A percentile compares a stretch with the other conserved stretches of the same genome.
phyloP scores from a whole-genome alignment of 177 flowering plant genomes.

The Vitis hybrid region DNA sequence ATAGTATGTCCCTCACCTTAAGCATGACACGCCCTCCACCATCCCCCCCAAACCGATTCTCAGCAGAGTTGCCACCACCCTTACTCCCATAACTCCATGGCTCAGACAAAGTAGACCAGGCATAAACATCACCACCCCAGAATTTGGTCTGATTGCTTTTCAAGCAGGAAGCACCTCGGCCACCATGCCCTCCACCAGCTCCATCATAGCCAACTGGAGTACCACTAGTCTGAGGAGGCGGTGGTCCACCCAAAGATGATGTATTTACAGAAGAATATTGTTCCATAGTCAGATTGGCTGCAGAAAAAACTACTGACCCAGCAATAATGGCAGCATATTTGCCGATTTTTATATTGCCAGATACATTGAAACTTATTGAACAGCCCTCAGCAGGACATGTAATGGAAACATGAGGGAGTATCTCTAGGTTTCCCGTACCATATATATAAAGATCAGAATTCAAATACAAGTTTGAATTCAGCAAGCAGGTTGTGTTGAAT shows the following conservation, averaged over 20 bases:
- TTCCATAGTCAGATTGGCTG: conserved; percentile 58
- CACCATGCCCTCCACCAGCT: conserved; percentile 98
- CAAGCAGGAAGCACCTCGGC: conserved; percentile 87
- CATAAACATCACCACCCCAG: conserved; percentile 97
- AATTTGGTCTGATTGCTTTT: conserved; percentile 44
- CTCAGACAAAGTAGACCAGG: conserved; percentile 68
- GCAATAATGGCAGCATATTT: conserved; percentile 57
- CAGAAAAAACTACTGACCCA: conserved; percentile 60
- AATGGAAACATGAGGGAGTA: conserved; percentile 61
- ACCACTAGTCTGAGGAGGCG: conserved; percentile 94
- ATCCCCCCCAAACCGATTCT: conserved; percentile 58
- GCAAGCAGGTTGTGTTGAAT: conserved; percentile 65
- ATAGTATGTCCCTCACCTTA: conserved; percentile 51
- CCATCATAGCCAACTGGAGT: conserved; percentile 84
- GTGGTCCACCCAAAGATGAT: conserved; percentile 72
- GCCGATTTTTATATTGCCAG: conserved; percentile 71
- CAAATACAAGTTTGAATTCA: conserved; percentile 50
- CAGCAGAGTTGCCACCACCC: conserved; percentile 63
- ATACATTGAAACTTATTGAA: conserved; percentile 55
- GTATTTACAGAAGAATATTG: conserved; percentile 56
- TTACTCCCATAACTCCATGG: conserved; percentile 93
- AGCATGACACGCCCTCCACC: conserved; percentile 89
- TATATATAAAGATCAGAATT: conserved; percentile 52
- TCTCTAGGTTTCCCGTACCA: conserved; percentile 79
- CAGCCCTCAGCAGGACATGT: conserved; percentile 69